Evolutionary conservation across 805 yeast species (phyloP), one percentile per base, ranked within the genome.

Genomic region (Metschnikowia rubicola): DNA sequence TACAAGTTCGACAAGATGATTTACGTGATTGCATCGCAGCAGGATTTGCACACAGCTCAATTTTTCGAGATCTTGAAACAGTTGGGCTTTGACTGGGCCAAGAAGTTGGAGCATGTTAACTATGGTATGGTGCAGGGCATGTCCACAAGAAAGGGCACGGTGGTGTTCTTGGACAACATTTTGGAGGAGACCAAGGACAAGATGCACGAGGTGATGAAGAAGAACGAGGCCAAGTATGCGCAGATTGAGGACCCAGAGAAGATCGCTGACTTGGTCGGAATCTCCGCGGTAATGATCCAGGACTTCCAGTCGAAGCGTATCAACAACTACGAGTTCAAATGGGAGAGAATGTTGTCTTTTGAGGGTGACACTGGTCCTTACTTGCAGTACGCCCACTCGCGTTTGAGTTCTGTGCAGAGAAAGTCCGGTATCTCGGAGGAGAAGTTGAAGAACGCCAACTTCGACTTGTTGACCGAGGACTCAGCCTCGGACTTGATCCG

Each of bases 331-430:
- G 88, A 84, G 61, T 94, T 94, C 73, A 88, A 89, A 70, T 94
- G 99, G 99, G 89, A 88, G 61, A 86, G 99, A 75, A 94, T 94
- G 97, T 79, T 87, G 38, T 89, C 98, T 3, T 91, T 94, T 57
- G 99, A 94, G 76, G 99, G 99, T 71, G 99, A 94, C 71, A 94
- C 99, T 47, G 99, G 99, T 66, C 98, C 99, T 50, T 94, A 94
- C 73, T 79, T 94, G 66, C 99, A 94, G 71, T 94, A 94, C 64
- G 98, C 99, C 37, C 99, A 94, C 72, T 90, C 98, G 17, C 88
- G 99, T 71, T 81, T 94, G 65, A 81, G 95, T 71, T 90, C 97
- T 7, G 90, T 94, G 59, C 91, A 88, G 71, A 86, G 98, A 75
- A 88, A 88, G 59, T 81, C 96, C 17, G 72, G 69, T 29, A 62